Evolutionary conservation across 139 green algal species (phyloP), one percentile per base, ranked within the genome.

Genomic region (Micractinium conductrix): DNA sequence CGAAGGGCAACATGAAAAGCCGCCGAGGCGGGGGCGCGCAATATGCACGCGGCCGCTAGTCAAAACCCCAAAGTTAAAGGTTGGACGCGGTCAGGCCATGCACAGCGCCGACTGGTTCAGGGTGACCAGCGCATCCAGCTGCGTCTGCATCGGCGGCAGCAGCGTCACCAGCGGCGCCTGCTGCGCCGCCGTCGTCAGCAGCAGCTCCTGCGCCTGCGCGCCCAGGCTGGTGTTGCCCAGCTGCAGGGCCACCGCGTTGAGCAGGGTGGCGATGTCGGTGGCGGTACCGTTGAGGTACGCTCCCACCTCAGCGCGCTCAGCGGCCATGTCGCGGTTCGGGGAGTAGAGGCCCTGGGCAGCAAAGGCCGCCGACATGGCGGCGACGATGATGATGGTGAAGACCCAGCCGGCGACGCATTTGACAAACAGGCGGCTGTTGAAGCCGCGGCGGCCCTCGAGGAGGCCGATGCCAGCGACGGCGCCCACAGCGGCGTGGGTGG

Each of bases 391-490:
- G 24, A 87, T 37, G 10, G 84, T 87, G 42, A 78, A 79, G 0
- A 87, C 75, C 84, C 84, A 87, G 7, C 84, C 84, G 0, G 1
- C 10, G 2, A 83, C 83, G 30, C 84, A 79, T 55, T 88, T 88
- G 19, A 78, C 24, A 22, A 84, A 42, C 62, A 89, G 44, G 43
- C 79, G 88, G 63, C 68, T 90, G 86, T 93, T 95, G 69, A 92
- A 80, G 16, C 62, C 83, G 24, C 19, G 30, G n/a, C 81, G 62
- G 10, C 65, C 85, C 73, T 95, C 92, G n/a, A 89, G 79, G n/a
- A 95, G 62, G 22, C 90, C 93, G 4, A 96, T 85, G 62, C 80
- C 86, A 7, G 90, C 58, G 17, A 89, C 90, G 28, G 89, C 87
- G 24, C 93, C 91, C 35, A 86, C 65, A 38, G 65, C 65, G 33